Percentiles rank a stretch among this genome's conserved stretches.
Conservation (phyloP, 768 basidiomycete genomes). For the Podaxis mareebaensis region DNA sequence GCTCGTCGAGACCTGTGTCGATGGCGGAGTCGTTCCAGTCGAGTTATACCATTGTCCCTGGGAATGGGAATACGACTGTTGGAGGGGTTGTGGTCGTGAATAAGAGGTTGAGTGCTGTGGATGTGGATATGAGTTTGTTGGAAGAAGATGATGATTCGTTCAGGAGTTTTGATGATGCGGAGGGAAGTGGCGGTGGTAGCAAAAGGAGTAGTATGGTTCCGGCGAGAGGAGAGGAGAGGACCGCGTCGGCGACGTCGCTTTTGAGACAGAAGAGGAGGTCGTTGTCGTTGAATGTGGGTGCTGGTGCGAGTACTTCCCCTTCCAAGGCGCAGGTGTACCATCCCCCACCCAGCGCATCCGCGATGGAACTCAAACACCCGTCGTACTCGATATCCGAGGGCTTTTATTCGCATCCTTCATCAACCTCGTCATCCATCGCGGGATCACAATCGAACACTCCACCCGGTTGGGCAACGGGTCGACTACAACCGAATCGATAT, state of each 20-base stretch:
- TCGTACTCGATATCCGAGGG: slow-evolving; percentile 38
- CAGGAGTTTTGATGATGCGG: slow-evolving; percentile 15
- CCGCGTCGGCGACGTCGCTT: slow-evolving; percentile 45
- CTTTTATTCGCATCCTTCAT: slow-evolving; percentile 24
- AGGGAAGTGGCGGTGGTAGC: neutral
- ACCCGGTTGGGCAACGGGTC: slow-evolving; percentile 27
- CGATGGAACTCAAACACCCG: slow-evolving; percentile 31
- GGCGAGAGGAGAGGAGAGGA: slow-evolving; percentile 6
- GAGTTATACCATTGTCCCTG: slow-evolving; percentile 68
- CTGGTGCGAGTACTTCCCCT: slow-evolving; percentile 22
- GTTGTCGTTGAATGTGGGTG: slow-evolving; percentile 57
- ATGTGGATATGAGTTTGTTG: slow-evolving; percentile 68
- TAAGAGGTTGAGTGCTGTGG: slow-evolving; percentile 70
- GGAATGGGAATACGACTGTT: slow-evolving; percentile 12
- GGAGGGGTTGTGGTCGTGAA: slow-evolving; percentile 29
- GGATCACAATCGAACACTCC: slow-evolving; percentile 11
- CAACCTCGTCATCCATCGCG: slow-evolving; percentile 21
- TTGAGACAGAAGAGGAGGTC: slow-evolving; percentile 61
- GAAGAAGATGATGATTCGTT: slow-evolving; percentile 44
- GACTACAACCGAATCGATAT: slow-evolving; percentile 18
- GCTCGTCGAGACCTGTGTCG: slow-evolving; percentile 71
- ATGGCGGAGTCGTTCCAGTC: slow-evolving; percentile 79
- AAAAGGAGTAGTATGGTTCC: neutral
- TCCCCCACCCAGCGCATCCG: slow-evolving; percentile 30
- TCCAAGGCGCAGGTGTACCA: slow-evolving; percentile 24